These are phyloP conservation scores for Boletus sp. DNA, from an alignment of 1,284 basidiomycete species.

Conservation along the genomic window DNA sequence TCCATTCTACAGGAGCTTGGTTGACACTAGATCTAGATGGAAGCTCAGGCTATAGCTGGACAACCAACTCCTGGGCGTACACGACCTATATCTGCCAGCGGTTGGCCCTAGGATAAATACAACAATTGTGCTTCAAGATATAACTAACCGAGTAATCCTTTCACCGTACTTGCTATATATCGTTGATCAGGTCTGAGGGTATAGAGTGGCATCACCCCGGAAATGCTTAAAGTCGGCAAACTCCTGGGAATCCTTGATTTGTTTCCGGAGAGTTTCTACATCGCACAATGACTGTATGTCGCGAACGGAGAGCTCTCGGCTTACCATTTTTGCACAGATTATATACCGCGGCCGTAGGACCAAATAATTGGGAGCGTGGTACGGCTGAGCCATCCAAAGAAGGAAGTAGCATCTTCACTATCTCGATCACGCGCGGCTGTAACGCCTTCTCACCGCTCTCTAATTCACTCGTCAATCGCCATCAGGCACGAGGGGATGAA, in stretches of 20 bases:
- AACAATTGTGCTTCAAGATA: no score
- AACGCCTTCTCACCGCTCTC: slow-evolving; percentile 10
- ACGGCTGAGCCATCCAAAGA: not conserved
- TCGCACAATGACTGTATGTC: not conserved
- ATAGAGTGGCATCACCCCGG: not conserved
- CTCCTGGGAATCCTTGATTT: not conserved
- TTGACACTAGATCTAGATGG: no score
- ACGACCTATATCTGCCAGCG: no score
- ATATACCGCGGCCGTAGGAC: slow-evolving; percentile 4
- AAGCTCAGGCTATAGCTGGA: no score
- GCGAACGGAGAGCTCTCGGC: not conserved
- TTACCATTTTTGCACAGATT: slow-evolving; percentile 14
- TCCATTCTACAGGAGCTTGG: no score
- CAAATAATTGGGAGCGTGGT: not conserved
- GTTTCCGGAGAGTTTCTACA: slow-evolving; percentile 1
- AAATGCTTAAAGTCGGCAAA: not conserved
- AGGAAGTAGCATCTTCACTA: slow-evolving; percentile 12
- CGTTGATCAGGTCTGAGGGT: not conserved
- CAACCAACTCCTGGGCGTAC: no score
- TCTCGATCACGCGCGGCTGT: not conserved
- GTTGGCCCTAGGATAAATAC: no score
- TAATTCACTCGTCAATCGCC: not conserved
- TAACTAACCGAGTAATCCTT: no score
- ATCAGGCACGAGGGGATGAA: not conserved
- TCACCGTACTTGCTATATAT: no score